Conservation (phyloP, 2,329 filamentous ascomycete species). For the Talaromyces amestolkiae region DNA sequence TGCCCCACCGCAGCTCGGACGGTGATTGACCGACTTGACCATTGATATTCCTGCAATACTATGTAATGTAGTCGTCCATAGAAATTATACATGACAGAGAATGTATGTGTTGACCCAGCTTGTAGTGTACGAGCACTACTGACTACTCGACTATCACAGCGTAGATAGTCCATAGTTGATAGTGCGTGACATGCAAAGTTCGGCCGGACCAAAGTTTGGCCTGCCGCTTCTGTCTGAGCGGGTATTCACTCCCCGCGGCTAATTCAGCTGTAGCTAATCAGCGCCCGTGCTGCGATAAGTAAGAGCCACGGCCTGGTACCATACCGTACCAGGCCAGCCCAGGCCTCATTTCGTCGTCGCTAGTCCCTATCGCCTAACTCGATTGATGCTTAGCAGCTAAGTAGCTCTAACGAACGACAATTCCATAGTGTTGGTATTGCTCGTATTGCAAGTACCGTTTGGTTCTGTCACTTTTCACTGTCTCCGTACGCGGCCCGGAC, state of each 20-base stretch:
- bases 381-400: background rate
- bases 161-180: too few relatives aligned
- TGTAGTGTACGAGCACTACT: too few relatives aligned
- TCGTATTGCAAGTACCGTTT: background rate
- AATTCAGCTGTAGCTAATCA: background rate
- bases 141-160: too few relatives aligned
- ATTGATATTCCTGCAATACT: too few relatives aligned
- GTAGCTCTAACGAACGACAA: constrained; percentile 2
- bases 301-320: background rate
- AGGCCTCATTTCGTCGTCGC: constrained; percentile 2
- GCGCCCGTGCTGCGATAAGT: background rate
- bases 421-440: background rate
- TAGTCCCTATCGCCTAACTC: constrained; percentile 4
- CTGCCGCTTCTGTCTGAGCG: constrained; percentile 7
- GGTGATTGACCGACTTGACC: background rate
- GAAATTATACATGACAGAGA: too few relatives aligned
- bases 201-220: constrained; percentile 6
- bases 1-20: background rate
- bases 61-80: too few relatives aligned
- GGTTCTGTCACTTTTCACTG: background rate
- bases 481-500: background rate
- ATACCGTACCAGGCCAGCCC: constrained; percentile 1
- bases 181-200: background rate
- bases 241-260: constrained; percentile 2
- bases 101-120: too few relatives aligned